A percentile compares a stretch with the other conserved stretches of the same genome.
These are phyloP conservation scores for Xylaria digitata DNA, from an alignment of 2,329 filamentous ascomycete species.

Conservation along the genomic window DNA sequence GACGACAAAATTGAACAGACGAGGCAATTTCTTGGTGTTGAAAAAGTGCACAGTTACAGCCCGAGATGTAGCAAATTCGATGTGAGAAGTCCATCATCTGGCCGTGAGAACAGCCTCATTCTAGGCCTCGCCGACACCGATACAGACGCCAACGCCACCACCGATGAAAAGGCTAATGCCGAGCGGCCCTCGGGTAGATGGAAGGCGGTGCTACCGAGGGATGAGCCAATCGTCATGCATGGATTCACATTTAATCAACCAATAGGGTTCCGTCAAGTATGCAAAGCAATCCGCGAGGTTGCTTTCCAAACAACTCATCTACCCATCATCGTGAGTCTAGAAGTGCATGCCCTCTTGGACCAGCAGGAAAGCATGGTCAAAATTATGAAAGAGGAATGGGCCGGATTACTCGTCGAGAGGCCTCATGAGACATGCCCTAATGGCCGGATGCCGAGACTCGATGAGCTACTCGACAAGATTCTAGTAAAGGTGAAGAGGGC, in stretches of 20 bases:
- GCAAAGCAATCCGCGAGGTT: conserved; percentile 79
- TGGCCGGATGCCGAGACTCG: conserved; percentile 73
- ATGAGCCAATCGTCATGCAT: conserved; percentile 85
- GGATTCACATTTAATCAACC: conserved; percentile 85
- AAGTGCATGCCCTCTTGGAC: conserved; percentile 83
- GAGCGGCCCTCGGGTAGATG: conserved; percentile 42
- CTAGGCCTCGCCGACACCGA: conserved; percentile 35
- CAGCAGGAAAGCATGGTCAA: conserved; percentile 94
- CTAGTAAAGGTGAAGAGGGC: conserved; percentile 80
- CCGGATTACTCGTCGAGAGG: conserved; percentile 74
- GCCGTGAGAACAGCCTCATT: conserved; percentile 31
- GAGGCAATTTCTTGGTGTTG: conserved; percentile 47
- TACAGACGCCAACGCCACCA: conserved; percentile 18
- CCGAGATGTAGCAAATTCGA: conserved; percentile 46
- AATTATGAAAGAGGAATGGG: conserved; percentile 93
- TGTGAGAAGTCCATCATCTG: conserved; percentile 32
- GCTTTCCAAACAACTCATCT: conserved; percentile 81
- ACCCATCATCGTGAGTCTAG: conserved; percentile 90
- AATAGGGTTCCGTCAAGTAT: conserved; percentile 89
- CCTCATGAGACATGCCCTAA: conserved; percentile 62
- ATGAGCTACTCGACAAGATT: conserved; percentile 81
- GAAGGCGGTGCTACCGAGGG: conserved; percentile 52
- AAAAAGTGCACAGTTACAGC: conserved; percentile 47
- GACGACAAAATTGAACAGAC: conserved; percentile 52
- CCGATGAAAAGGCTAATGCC: conserved; percentile 31